These are phyloP conservation scores for Lepidopterella palustris DNA, from an alignment of 495 filamentous ascomycete species.

Conservation along the genomic window DNA sequence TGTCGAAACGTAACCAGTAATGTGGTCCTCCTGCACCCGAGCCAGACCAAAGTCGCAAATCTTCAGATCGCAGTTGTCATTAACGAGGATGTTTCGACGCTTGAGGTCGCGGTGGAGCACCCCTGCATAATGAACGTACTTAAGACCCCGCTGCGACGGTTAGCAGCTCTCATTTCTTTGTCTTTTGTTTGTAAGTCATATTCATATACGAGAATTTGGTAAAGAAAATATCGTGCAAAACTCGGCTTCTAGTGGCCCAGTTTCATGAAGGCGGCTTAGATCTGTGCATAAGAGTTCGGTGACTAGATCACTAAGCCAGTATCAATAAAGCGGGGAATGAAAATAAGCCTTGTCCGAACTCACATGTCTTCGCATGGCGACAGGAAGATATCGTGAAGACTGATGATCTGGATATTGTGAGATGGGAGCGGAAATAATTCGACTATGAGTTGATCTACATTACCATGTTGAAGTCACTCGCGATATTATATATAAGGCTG, in stretches of 20 bases:
- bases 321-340: background rate
- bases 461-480: slow-evolving; percentile 94
- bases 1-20: slow-evolving; percentile 98
- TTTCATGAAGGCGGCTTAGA: slow-evolving; percentile 87
- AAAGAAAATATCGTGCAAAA: slow-evolving; percentile 99
- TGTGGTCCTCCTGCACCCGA: slow-evolving; percentile 98
- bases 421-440: background rate
- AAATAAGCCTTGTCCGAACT: slow-evolving; percentile 30
- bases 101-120: slow-evolving; percentile 97
- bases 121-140: slow-evolving; percentile 98
- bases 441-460: slow-evolving; percentile 52
- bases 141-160: slow-evolving; percentile 73
- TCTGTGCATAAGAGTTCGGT: slow-evolving; percentile 97
- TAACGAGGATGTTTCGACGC: slow-evolving; percentile 97
- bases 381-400: slow-evolving; percentile 98
- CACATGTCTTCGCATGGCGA: slow-evolving; percentile 98
- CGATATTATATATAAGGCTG: slow-evolving; percentile 95
- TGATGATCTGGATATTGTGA: slow-evolving; percentile 66
- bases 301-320: slow-evolving; percentile 75
- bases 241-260: slow-evolving; percentile 96
- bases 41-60: slow-evolving; percentile 98
- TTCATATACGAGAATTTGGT: slow-evolving; percentile 88
- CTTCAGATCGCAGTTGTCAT: slow-evolving; percentile 98
- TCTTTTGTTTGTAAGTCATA: background rate
- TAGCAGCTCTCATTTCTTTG: background rate